Base-by-base conservation (phyloP, 805 yeast genomes). In the Lachancea thermotolerans region DNA sequence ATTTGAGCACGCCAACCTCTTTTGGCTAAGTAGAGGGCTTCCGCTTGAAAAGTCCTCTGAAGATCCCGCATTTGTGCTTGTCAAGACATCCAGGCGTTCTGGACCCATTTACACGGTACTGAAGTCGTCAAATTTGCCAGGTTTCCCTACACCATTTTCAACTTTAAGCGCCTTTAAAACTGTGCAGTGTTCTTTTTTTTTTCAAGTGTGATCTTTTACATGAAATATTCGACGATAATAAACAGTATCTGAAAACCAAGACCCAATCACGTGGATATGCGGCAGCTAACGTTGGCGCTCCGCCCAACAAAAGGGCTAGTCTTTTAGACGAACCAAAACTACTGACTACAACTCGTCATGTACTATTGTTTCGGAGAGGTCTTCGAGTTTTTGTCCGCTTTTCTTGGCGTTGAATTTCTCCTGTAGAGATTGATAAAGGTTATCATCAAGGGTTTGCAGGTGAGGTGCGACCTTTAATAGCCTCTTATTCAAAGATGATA, bases 1-100 rank as follows among this genome's bases (percentile, higher is more conserved):
- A 41, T 57, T 62, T 5, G 64, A 51, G 44, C 69, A 65, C 2
- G 69, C 66, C 35, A 65, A 47, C 30, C 67, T 47, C 47, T 58
- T 60, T 2, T 35, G 40, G 31, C 40, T 25, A n/a, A 21, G 11
- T 11, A 31, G 17, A 17, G 36, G 31, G 42, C 28, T 39, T 15
- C 8, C 17, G 21, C 36, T 21, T 2, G 30, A 30, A 6, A 7
- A 15, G 5, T 16, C 36, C 10, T 39, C 42, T 8, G 27, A 7
- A 31, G 36, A 30, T 30, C 33, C 33, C 33, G 14, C 12, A 30
- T 30, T 30, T 30, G 33, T 4, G 33, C 33, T 30, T 30, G 33
- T 30, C 12, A 30, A 30, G 14, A 5, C 33, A 30, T 30, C 14
- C 8, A 30, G 33, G 33, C 14, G 33, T 30, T 30, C 33, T 5